Conservation (phyloP, 2,329 filamentous ascomycete species). For the Nigrospora sphaerica region DNA sequence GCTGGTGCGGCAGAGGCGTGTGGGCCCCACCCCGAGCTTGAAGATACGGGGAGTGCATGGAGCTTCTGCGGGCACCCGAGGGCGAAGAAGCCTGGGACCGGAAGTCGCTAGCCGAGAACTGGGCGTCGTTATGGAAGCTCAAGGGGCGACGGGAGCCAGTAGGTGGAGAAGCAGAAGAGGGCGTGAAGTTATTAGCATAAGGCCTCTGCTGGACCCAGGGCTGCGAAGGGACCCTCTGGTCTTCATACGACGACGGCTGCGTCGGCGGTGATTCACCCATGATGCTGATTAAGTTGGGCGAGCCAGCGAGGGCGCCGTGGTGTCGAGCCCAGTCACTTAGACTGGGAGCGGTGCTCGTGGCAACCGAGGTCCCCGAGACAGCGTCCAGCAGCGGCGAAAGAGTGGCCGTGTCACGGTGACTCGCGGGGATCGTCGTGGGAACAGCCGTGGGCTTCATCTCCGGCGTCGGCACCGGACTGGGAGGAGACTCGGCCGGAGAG, state of each 20-base stretch:
- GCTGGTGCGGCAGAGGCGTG: slow-evolving; percentile 55
- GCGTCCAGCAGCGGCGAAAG: slow-evolving; percentile 21
- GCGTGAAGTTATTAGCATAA: slow-evolving; percentile 16
- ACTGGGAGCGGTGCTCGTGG: slow-evolving; percentile 23
- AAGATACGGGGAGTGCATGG: slow-evolving; percentile 43
- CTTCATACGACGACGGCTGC: slow-evolving; percentile 28
- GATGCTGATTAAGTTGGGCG: slow-evolving; percentile 25
- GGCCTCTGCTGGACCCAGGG: slow-evolving; percentile 5
- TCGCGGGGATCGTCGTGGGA: slow-evolving; percentile 21
- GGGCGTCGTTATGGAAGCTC: slow-evolving; percentile 32
- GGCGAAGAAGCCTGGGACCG: slow-evolving; percentile 31
- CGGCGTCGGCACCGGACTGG: slow-evolving; percentile 15
- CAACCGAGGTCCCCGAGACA: slow-evolving; percentile 21
- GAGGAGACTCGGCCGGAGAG: slow-evolving; percentile 16
- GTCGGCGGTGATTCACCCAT: slow-evolving; percentile 28
- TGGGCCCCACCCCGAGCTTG: slow-evolving; percentile 30
- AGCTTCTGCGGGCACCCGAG: slow-evolving; percentile 30
- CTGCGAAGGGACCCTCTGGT: slow-evolving; percentile 6
- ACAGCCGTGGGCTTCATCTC: slow-evolving; percentile 18
- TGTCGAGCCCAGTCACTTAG: slow-evolving; percentile 23
- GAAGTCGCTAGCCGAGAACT: slow-evolving; percentile 28
- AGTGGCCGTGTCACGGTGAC: slow-evolving; percentile 13
- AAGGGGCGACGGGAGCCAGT: slow-evolving; percentile 25
- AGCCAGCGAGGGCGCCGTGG: slow-evolving; percentile 21
- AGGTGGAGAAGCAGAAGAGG: slow-evolving; percentile 22